phyloP scores from a whole-genome alignment of 495 filamentous ascomycete species.

The Podospora conica region DNA sequence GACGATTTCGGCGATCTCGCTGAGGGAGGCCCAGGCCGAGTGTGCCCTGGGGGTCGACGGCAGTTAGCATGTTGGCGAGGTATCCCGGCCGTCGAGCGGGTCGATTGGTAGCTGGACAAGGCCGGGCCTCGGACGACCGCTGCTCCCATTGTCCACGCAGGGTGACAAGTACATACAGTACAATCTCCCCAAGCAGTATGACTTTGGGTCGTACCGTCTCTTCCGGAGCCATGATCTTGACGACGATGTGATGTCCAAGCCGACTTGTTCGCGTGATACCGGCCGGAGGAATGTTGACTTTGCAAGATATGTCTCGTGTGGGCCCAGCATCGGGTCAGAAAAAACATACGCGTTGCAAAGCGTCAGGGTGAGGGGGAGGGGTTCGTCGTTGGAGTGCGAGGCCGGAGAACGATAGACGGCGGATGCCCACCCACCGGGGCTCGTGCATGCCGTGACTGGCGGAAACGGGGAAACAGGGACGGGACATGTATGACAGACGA shows the following conservation, averaged over 20 bases:
- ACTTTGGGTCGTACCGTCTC: conserved; percentile 20
- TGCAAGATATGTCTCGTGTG: not conserved
- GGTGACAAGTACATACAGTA: conserved; percentile 21
- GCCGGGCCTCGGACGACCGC: not conserved
- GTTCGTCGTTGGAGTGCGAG: not conserved
- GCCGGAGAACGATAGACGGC: not conserved
- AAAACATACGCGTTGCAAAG: too few species aligned
- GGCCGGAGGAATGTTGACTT: not conserved
- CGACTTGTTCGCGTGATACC: not conserved
- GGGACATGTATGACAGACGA: not conserved
- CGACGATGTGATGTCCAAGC: not conserved
- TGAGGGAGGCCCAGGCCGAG: conserved; percentile 21
- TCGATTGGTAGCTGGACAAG: not conserved
- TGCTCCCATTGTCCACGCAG: not conserved
- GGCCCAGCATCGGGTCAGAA: not conserved
- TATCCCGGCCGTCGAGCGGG: not conserved
- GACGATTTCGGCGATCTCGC: conserved; percentile 25
- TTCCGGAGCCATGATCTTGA: not conserved
- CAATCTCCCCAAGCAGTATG: conserved; percentile 29
- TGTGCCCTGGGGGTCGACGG: conserved; percentile 22
- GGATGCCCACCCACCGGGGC: not conserved
- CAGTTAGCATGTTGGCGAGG: not conserved
- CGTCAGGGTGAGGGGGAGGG: too few species aligned
- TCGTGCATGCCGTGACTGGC: not conserved
- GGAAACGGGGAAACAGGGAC: not conserved